Conservation (phyloP, 768 basidiomycete species). For the Jaapia argillacea region DNA sequence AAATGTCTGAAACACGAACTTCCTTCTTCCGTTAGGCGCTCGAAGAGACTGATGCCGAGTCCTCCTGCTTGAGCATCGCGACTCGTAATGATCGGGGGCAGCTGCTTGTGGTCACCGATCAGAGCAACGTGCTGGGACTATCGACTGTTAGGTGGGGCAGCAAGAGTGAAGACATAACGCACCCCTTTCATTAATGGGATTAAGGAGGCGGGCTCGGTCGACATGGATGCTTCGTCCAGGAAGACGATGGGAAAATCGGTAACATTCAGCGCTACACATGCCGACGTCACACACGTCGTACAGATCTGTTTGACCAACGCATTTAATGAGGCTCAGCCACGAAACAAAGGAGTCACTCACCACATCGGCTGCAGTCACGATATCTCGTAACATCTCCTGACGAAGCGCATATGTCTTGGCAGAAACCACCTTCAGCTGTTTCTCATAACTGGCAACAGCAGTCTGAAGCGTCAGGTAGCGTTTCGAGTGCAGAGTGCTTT, state of each 20-base stretch:
- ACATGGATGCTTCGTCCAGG: conserved; percentile 94
- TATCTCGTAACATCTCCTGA: conserved; percentile 53
- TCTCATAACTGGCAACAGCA: conserved; percentile 16
- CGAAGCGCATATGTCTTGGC: conserved; percentile 43
- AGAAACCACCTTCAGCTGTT: conserved; percentile 22
- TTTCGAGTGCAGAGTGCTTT: too few species aligned
- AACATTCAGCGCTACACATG: conserved; percentile 50
- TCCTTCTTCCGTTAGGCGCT: conserved; percentile 76
- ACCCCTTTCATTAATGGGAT: conserved; percentile 94
- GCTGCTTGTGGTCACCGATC: conserved; percentile 96
- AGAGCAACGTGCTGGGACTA: conserved; percentile 78
- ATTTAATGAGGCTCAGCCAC: conserved; percentile 5
- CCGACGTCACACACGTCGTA: conserved; percentile 80
- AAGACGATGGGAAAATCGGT: conserved; percentile 91
- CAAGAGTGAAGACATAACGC: too few species aligned
- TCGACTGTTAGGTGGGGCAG: conserved; percentile 8
- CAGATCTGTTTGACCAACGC: too few species aligned
- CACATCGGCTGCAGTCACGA: conserved; percentile 61
- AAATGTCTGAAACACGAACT: conserved; percentile 33
- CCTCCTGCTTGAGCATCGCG: conserved; percentile 65
- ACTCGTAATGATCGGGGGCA: conserved; percentile 82
- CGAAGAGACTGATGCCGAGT: conserved; percentile 77
- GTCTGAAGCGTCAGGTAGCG: conserved; percentile 21
- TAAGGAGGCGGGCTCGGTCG: conserved; percentile 85
- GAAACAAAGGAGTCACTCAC: too few species aligned